Percentiles rank a stretch among this genome's conserved stretches.
phyloP scores from a whole-genome alignment of 2,329 filamentous ascomycete genomes.

The Aspergillus candidus region DNA sequence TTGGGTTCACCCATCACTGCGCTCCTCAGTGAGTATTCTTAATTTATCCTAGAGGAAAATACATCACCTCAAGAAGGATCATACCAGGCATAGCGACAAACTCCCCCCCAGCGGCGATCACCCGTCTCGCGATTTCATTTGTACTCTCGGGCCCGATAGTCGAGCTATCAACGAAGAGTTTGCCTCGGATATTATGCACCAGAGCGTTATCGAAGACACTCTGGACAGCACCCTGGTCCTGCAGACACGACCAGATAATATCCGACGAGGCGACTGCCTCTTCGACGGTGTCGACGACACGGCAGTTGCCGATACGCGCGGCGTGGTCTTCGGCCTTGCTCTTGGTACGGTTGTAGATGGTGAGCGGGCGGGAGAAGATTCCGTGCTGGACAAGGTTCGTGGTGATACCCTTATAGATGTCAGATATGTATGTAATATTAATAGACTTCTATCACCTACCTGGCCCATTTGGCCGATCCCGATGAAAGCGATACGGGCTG shows the following conservation, averaged over 20 bases:
- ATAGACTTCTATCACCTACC: not conserved
- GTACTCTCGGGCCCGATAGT: not conserved
- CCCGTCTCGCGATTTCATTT: not conserved
- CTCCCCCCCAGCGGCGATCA: not conserved
- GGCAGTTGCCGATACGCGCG: not conserved
- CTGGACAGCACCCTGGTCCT: conserved; percentile 1
- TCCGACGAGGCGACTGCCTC: not conserved
- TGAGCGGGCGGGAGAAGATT: not conserved
- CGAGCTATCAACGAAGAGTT: conserved; percentile 4
- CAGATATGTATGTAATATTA: no score
- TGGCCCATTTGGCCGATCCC: conserved; percentile 3
- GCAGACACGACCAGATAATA: conserved; percentile 2
- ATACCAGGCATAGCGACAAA: conserved; percentile 4
- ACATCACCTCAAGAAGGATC: no score
- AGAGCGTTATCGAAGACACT: not conserved
- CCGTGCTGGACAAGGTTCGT: conserved; percentile 1
- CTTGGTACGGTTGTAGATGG: conserved; percentile 3
- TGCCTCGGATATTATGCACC: not conserved
- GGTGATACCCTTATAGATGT: not conserved
- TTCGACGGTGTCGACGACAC: not conserved
- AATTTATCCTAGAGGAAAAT: no score
- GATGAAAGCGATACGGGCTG: conserved; percentile 2
- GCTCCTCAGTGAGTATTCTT: not conserved
- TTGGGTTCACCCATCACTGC: conserved; percentile 1
- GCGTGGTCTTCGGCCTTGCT: not conserved